Percentiles rank a stretch among this genome's conserved stretches.
phyloP scores from a whole-genome alignment of 768 basidiomycete genomes.

The Mycena alexandri region DNA sequence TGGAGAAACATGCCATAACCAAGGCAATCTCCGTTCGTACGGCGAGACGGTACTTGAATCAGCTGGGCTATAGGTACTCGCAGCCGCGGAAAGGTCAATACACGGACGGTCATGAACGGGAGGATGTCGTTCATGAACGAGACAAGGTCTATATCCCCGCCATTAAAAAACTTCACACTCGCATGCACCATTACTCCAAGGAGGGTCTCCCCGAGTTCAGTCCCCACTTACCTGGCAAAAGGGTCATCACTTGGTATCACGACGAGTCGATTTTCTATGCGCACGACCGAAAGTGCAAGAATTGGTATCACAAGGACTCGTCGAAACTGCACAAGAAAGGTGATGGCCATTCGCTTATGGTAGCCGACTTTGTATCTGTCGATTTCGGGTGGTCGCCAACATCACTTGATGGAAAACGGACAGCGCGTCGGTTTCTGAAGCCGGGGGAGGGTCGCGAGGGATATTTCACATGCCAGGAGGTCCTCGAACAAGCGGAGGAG shows the following conservation, averaged over 20 bases:
- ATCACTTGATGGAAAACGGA: constrained; percentile 7
- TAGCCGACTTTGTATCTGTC: constrained; percentile 8
- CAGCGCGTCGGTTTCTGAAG: no score
- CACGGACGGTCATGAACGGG: neutral
- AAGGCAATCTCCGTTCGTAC: neutral
- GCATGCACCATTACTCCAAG: neutral
- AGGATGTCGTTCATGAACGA: neutral
- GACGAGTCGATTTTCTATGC: no score
- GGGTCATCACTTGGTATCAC: constrained; percentile 26
- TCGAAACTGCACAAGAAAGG: no score
- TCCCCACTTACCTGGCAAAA: neutral
- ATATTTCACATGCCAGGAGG: constrained; percentile 8
- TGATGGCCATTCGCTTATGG: constrained; percentile 10
- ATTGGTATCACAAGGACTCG: no score
- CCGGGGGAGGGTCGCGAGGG: no score
- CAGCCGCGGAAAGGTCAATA: neutral
- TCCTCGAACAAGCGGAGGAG: neutral
- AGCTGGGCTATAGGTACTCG: neutral
- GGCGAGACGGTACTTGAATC: neutral
- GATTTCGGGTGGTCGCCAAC: constrained; percentile 15
- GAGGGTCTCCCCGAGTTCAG: neutral
- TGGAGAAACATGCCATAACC: no score
- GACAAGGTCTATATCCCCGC: neutral
- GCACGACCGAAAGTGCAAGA: constrained; percentile 39
- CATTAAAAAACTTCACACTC: neutral